Percentiles rank a stretch among this genome's conserved stretches.
Evolutionary conservation across 495 filamentous ascomycete species (phyloP).

Genomic region (Parachaetomium inaequale): DNA sequence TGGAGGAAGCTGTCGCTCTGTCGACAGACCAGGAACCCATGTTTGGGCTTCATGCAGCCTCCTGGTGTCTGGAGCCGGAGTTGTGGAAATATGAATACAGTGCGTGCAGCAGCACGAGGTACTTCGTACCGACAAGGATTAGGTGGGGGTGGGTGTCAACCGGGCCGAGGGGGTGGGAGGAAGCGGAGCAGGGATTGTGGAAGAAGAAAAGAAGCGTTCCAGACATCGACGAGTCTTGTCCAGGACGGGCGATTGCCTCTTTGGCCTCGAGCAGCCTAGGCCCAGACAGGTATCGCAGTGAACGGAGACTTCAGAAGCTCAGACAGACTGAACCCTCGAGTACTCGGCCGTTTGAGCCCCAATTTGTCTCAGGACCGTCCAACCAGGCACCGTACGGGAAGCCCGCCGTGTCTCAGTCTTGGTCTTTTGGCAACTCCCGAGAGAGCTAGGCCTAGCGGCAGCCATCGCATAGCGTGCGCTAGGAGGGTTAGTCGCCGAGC

Average conservation of each 20-base stretch:
- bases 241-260: not conserved
- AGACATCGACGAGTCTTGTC: not conserved
- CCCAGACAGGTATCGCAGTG: too few relatives aligned
- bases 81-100: conserved; percentile 18
- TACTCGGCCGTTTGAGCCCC: conserved; percentile 8
- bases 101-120: conserved; percentile 8
- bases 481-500: not conserved
- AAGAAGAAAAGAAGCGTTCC: conserved; percentile 14
- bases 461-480: not conserved
- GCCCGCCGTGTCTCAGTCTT: conserved; percentile 1
- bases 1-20: conserved; percentile 20
- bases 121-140: conserved; percentile 14
- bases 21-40: conserved; percentile 27
- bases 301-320: not conserved
- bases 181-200: conserved; percentile 18
- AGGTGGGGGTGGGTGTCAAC: conserved; percentile 4
- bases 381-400: not conserved
- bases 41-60: conserved; percentile 23
- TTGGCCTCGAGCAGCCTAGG: too few relatives aligned
- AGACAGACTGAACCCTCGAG: not conserved
- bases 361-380: not conserved
- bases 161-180: conserved; percentile 18
- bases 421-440: not conserved
- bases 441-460: not conserved
- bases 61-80: conserved; percentile 3